These are phyloP conservation scores for Diaporthe sp. DNA, from an alignment of 2,329 filamentous ascomycete species.

Conservation along the genomic window DNA sequence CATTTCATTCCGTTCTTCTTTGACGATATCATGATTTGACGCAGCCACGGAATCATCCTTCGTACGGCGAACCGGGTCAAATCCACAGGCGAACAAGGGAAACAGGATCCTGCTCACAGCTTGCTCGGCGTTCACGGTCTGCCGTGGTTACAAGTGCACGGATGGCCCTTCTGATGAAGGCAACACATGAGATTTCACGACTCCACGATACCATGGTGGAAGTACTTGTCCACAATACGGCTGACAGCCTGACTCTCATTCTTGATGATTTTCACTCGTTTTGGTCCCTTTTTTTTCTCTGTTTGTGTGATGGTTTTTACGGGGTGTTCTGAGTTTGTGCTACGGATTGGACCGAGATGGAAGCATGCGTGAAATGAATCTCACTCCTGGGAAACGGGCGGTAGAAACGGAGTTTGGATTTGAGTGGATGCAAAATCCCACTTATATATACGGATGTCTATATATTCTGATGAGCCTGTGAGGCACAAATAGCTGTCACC, in stretches of 20 bases:
- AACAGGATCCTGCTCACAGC: slow-evolving; percentile 10
- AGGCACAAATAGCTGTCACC: slow-evolving; percentile 16
- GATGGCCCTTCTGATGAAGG: neutral
- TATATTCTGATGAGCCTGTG: slow-evolving; percentile 15
- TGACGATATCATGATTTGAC: slow-evolving; percentile 37
- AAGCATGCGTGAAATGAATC: slow-evolving; percentile 12
- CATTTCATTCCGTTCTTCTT: slow-evolving; percentile 40
- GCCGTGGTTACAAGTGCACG: slow-evolving; percentile 14
- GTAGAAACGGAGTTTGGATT: slow-evolving; percentile 31
- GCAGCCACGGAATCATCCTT: slow-evolving; percentile 31
- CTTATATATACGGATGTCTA: slow-evolving; percentile 26
- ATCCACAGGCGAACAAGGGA: slow-evolving; percentile 32
- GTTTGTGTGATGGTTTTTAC: neutral
- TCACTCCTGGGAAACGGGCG: neutral
- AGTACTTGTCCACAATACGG: slow-evolving; percentile 17
- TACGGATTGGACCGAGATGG: neutral
- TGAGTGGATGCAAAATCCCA: neutral
- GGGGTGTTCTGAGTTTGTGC: neutral
- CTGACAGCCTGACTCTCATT: slow-evolving; percentile 9
- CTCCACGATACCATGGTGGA: slow-evolving; percentile 23
- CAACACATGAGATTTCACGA: slow-evolving; percentile 10
- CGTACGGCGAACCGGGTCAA: slow-evolving; percentile 6
- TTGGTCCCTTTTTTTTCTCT: neutral
- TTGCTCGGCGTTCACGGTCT: slow-evolving; percentile 15
- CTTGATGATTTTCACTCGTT: slow-evolving; percentile 9